Evolutionary conservation across 352 stramenopile genomes (phyloP).

Genomic region (Thalassiosira delicatula): DNA sequence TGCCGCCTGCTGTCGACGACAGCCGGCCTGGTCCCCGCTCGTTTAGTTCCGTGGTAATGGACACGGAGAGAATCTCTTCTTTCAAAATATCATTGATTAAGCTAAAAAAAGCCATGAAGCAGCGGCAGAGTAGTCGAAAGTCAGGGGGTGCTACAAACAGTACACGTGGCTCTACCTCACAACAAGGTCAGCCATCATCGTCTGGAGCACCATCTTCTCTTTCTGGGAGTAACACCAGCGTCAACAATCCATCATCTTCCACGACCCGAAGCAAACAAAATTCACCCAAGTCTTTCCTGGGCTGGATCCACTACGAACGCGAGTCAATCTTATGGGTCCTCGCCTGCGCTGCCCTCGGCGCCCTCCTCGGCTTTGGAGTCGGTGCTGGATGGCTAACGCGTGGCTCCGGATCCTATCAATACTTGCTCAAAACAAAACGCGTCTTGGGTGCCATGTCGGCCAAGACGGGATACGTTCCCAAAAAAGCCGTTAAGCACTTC

Average conservation of each 20-base stretch:
- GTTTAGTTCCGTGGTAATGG: constrained; percentile 10
- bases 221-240: not conserved
- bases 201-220: not conserved
- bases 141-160: not conserved
- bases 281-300: constrained; percentile 6
- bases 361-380: constrained; percentile 71
- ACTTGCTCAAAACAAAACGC: not conserved
- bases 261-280: not conserved
- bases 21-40: no score
- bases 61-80: constrained; percentile 25
- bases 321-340: constrained; percentile 69
- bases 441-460: constrained; percentile 5
- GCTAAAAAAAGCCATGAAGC: constrained; percentile 29
- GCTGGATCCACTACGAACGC: constrained; percentile 51
- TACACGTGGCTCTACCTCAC: not conserved
- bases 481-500: constrained; percentile 21
- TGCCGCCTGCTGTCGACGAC: no score
- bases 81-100: constrained; percentile 34
- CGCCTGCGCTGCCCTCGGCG: constrained; percentile 59
- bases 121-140: constrained; percentile 36
- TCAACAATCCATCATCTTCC: not conserved
- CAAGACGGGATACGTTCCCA: not conserved
- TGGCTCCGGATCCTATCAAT: constrained; percentile 41
- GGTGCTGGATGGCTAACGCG: constrained; percentile 68
- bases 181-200: not conserved